These are phyloP conservation scores for Saksenaea oblongispora DNA, from an alignment of 371 early-diverging fungal species.

Conservation along the genomic window DNA sequence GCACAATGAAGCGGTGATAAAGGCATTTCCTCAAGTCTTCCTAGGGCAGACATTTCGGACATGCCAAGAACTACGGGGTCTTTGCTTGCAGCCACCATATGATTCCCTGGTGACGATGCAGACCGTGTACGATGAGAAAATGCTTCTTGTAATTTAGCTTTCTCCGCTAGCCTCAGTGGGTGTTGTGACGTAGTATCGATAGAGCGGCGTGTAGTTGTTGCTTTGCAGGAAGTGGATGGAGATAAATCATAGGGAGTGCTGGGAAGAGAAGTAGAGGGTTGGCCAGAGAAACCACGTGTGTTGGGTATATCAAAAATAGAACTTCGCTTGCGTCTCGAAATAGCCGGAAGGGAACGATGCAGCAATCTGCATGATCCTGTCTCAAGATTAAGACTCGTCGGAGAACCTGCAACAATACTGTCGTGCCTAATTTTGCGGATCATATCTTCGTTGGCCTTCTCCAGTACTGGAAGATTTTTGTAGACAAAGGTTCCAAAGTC, in stretches of 20 bases:
- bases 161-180: not conserved
- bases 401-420: constrained; percentile 31
- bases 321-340: constrained; percentile 9
- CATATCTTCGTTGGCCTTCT: constrained; percentile 86
- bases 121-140: constrained; percentile 4
- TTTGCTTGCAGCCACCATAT: not conserved
- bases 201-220: not conserved
- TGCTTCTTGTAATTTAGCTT: not conserved
- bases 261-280: constrained; percentile 1
- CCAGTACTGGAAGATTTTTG: constrained; percentile 87
- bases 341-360: constrained; percentile 14
- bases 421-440: constrained; percentile 66
- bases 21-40: not conserved
- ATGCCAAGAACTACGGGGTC: not conserved
- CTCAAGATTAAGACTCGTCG: constrained; percentile 8
- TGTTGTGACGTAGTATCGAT: constrained; percentile 6
- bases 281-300: not conserved
- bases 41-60: not conserved
- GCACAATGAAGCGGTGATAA: not conserved
- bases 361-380: not conserved
- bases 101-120: constrained; percentile 3
- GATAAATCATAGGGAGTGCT: constrained; percentile 1
- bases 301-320: constrained; percentile 12
- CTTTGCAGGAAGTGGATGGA: constrained; percentile 4
- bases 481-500: constrained; percentile 94